Evolutionary conservation across 768 basidiomycete species (phyloP).

Genomic region (Tulasnella sp.): DNA sequence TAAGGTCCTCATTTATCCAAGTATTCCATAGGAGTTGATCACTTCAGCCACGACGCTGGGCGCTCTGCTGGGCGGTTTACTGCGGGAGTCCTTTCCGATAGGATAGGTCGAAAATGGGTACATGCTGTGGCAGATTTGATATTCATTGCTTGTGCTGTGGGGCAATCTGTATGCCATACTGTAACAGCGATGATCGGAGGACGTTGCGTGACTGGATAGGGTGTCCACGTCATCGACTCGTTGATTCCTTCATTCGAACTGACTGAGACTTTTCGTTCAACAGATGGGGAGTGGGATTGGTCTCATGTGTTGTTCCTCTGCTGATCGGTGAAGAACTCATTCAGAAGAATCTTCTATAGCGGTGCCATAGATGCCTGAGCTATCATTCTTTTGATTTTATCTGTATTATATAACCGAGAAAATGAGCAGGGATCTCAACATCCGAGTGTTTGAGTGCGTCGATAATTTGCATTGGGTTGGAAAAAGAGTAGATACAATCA

Average conservation of each 20-base stretch:
- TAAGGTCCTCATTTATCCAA: background rate
- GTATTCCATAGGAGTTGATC: slow-evolving; percentile 51
- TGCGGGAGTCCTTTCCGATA: slow-evolving; percentile 58
- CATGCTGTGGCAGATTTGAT: slow-evolving; percentile 55
- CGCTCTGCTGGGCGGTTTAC: slow-evolving; percentile 60
- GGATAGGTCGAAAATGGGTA: slow-evolving; percentile 51
- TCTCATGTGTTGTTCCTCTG: slow-evolving; percentile 64
- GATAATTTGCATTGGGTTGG: too few relatives aligned
- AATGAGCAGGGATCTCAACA: too few relatives aligned
- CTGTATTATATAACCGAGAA: too few relatives aligned
- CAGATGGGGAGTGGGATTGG: slow-evolving; percentile 48
- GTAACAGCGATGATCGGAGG: slow-evolving; percentile 65
- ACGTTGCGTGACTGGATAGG: slow-evolving; percentile 52
- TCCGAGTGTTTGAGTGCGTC: too few relatives aligned
- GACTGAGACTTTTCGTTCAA: background rate
- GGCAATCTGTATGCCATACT: slow-evolving; percentile 51
- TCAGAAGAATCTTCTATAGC: too few relatives aligned
- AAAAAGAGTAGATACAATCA: too few relatives aligned
- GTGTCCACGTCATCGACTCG: too few relatives aligned
- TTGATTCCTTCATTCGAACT: background rate
- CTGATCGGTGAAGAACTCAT: slow-evolving; percentile 88
- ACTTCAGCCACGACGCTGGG: slow-evolving; percentile 68
- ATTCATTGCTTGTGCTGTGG: slow-evolving; percentile 62
- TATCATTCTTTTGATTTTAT: too few relatives aligned
- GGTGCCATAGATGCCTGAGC: too few relatives aligned